Conservation (phyloP, 129 eudicot genomes). For the Erigeron canadensis region DNA sequence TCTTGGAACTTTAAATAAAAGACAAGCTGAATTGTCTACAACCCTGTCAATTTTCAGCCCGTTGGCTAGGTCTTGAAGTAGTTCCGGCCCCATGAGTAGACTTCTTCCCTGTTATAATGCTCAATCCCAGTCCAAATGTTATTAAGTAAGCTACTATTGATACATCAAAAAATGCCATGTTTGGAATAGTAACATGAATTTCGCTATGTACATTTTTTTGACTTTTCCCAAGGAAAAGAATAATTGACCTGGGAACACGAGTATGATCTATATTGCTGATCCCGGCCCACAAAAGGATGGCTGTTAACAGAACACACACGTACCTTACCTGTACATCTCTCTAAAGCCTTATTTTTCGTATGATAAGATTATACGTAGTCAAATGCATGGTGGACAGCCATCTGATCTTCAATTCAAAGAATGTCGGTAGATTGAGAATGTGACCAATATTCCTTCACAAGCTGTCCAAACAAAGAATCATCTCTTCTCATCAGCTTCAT, state of each 20-base stretch:
- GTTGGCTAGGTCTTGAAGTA: no score
- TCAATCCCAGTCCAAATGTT: no score
- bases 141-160: no score
- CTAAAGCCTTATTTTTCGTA: constrained; percentile 15
- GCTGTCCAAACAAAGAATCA: constrained; percentile 86
- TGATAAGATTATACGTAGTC: constrained; percentile 15
- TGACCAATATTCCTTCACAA: constrained; percentile 92
- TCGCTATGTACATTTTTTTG: constrained; percentile 4
- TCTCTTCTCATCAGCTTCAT: constrained; percentile 77
- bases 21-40: no score
- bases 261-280: constrained; percentile 4
- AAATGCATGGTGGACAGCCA: constrained; percentile 10
- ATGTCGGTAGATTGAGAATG: constrained; percentile 60
- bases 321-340: constrained; percentile 7
- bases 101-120: no score
- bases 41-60: no score
- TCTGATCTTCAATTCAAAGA: constrained; percentile 37
- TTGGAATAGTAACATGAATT: not conserved
- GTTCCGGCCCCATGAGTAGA: no score
- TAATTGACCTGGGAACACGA: not conserved
- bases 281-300: constrained; percentile 12
- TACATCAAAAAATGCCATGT: no score
- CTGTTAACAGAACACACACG: constrained; percentile 10
- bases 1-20: no score
- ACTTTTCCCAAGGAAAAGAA: constrained; percentile 2